Base-by-base conservation (phyloP, 108 stramenopile species). In the Stephanodiscus triporus region DNA sequence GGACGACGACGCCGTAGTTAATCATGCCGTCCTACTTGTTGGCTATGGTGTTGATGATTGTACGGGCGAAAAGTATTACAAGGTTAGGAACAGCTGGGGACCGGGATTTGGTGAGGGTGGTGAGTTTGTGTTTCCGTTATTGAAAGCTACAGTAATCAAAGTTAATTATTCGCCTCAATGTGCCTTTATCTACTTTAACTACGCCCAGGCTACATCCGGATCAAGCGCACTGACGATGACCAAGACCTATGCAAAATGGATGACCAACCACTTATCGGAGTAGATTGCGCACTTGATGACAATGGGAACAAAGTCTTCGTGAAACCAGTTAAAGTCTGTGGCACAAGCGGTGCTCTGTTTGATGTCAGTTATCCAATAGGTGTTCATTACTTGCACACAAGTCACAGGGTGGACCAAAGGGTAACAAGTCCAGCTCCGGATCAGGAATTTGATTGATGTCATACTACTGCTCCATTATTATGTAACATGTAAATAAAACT, bases 21-120 rank as follows among this genome's bases (percentile, higher is more conserved):
- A 96, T 68, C 97, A 97, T 68, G 90, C 86, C 49, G 95, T 97
- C 17, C 80, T 90, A 10, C 74, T 96, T 32, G 89, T 93, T 34
- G 95, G 97, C 19, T 97, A 97, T 66, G 95, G 92, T 22, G 81
- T 70, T 10, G 92, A 95, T 32, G 73, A 81, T 22, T 64, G 70
- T 19, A 89, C 90, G 0, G 88, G 85, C 0, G 79, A 91, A 45
- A 80, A 88, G 40, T 96, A 89, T 75, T 96, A 92, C 87, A 65
- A 92, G 62, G 71, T 95, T 48, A 73, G 92, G 13, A 97, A 97
- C 72, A 85, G 83, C 14, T 97, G 95, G 95, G 80, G 89, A 9
- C 77, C 83, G 23, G 42, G 63, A n/a, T 97, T 90, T 90, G 97
- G 93, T 2, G 94, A 96, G 57, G 62, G 81, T 60, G 95, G 95